phyloP scores from a whole-genome alignment of 1,139 yeast species.

The Williopsis jadinii region DNA sequence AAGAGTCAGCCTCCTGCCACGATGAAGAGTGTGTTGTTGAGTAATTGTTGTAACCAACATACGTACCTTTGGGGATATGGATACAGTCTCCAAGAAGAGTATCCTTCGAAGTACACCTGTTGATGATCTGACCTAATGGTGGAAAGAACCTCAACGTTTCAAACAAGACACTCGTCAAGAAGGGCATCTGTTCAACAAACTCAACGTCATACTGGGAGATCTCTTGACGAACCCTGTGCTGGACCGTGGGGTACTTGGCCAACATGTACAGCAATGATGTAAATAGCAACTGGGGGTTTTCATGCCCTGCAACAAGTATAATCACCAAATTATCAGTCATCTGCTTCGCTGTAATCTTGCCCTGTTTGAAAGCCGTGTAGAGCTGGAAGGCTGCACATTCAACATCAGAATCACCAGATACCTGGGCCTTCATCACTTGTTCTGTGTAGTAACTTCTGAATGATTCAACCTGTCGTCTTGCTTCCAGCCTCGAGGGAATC shows the following conservation, averaged over 20 bases:
- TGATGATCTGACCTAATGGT: slow-evolving; percentile 53
- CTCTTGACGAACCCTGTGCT: slow-evolving; percentile 31
- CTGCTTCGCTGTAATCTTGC: slow-evolving; percentile 37
- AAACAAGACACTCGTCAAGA: slow-evolving; percentile 34
- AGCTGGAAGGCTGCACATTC: slow-evolving; percentile 29
- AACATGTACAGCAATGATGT: slow-evolving; percentile 42
- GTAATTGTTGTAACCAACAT: slow-evolving; percentile 52
- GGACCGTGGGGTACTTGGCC: slow-evolving; percentile 35
- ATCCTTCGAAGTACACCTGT: slow-evolving; percentile 36
- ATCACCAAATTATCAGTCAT: slow-evolving; percentile 52
- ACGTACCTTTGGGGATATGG: slow-evolving; percentile 44
- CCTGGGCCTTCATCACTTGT: slow-evolving; percentile 25
- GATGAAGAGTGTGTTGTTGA: slow-evolving; percentile 45
- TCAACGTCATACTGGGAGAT: slow-evolving; percentile 1
- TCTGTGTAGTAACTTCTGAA: slow-evolving; percentile 34
- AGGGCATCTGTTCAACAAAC: slow-evolving; percentile 20
- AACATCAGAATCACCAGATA: slow-evolving; percentile 20
- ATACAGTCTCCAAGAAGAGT: slow-evolving; percentile 36
- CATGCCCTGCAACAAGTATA: slow-evolving; percentile 55
- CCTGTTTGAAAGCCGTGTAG: slow-evolving; percentile 32
- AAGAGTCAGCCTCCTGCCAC: slow-evolving; percentile 43
- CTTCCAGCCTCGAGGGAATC: slow-evolving; percentile 40
- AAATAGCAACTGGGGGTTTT: slow-evolving; percentile 50
- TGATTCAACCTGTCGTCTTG: slow-evolving; percentile 35
- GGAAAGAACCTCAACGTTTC: slow-evolving; percentile 51